These are phyloP conservation scores for Acacia concinna DNA, from an alignment of 331 rosid genomes.

Conservation along the genomic window DNA sequence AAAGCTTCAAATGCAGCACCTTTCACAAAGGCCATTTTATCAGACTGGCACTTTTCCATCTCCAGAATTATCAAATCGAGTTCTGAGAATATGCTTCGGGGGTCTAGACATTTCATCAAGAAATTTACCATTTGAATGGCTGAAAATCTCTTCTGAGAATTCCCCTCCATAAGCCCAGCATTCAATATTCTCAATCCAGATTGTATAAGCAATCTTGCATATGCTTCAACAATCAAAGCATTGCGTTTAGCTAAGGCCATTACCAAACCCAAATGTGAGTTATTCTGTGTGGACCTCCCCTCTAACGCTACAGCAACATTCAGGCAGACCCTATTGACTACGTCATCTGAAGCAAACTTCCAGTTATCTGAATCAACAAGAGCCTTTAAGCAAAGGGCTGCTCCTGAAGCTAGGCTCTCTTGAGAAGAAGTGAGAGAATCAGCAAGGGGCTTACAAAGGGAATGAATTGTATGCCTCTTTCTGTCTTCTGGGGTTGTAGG, in stretches of 20 bases:
- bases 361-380: conserved; percentile 76
- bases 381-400: conserved; percentile 68
- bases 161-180: conserved; percentile 58
- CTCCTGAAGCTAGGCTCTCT: conserved; percentile 75
- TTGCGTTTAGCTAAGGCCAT: conserved; percentile 87
- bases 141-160: conserved; percentile 78
- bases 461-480: conserved; percentile 61
- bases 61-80: conserved; percentile 57
- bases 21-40: conserved; percentile 68
- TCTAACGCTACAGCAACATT: conserved; percentile 82
- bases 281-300: conserved; percentile 73
- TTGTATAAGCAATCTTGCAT: conserved; percentile 76
- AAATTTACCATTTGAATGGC: conserved; percentile 85
- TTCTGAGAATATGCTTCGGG: conserved; percentile 81
- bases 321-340: conserved; percentile 86
- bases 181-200: conserved; percentile 66
- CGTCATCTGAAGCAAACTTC: conserved; percentile 63
- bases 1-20: conserved; percentile 82
- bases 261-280: conserved; percentile 83
- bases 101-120: conserved; percentile 84
- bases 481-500: conserved; percentile 80
- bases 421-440: conserved; percentile 73
- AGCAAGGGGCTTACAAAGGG: conserved; percentile 74
- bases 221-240: conserved; percentile 81
- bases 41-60: conserved; percentile 69